Conservation (phyloP, 441 rosid species). For the Theobroma grandiflorum region DNA sequence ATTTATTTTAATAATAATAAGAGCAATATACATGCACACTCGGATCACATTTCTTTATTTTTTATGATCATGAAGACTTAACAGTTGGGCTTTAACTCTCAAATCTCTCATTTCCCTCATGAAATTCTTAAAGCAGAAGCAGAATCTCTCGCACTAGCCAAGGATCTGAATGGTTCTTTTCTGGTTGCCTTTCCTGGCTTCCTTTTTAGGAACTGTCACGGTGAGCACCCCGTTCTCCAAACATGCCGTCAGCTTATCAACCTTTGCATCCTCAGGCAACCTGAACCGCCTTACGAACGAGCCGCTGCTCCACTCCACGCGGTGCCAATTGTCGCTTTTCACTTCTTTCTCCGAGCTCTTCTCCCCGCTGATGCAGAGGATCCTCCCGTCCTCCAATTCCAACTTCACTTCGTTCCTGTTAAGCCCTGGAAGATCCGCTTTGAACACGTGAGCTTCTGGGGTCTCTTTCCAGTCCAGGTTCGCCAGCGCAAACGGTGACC, state of each 20-base stretch:
- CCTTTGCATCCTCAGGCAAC: constrained; percentile 43
- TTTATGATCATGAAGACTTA: background rate
- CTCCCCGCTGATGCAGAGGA: constrained; percentile 47
- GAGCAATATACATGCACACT: background rate
- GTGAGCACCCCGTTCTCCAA: constrained; percentile 50
- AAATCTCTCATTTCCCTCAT: background rate
- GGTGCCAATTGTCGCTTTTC: constrained; percentile 33
- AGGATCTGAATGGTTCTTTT: constrained; percentile 15
- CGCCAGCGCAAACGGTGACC: background rate
- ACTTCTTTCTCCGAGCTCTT: constrained; percentile 40
- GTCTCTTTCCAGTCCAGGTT: constrained; percentile 48
- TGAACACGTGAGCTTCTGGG: constrained; percentile 40
- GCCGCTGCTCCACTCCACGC: constrained; percentile 36
- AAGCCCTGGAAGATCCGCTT: constrained; percentile 42
- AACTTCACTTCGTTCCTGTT: constrained; percentile 47
- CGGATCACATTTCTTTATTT: background rate
- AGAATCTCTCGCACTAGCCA: background rate
- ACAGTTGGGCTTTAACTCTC: background rate
- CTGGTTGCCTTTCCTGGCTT: constrained; percentile 16
- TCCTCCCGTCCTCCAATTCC: constrained; percentile 40
- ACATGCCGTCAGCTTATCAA: constrained; percentile 25
- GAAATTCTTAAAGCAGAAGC: background rate
- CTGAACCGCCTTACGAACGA: constrained; percentile 35
- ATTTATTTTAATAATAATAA: too few relatives aligned
- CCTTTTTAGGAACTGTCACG: constrained; percentile 42